Percentiles rank a stretch among this genome's conserved stretches.
These are phyloP conservation scores for Cylindrotheca closterium DNA, from an alignment of 108 stramenopile genomes.

Conservation along the genomic window DNA sequence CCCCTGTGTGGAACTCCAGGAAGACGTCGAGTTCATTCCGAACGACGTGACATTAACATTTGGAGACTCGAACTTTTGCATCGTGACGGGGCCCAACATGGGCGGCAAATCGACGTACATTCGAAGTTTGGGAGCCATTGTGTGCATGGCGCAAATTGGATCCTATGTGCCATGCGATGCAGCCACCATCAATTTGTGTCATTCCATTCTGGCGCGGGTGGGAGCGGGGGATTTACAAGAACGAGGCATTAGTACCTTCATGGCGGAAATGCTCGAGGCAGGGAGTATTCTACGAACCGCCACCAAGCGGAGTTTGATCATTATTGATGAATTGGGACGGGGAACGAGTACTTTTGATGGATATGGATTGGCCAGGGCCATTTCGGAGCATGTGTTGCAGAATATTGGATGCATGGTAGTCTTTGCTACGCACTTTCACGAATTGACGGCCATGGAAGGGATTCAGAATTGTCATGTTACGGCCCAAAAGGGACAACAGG, in stretches of 20 bases:
- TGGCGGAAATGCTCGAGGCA: conserved; percentile 99
- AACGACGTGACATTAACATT: conserved; percentile 86
- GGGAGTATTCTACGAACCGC: conserved; percentile 87
- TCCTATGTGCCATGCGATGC: conserved; percentile 81
- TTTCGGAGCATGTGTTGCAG: conserved; percentile 87
- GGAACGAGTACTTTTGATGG: conserved; percentile 98
- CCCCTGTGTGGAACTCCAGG: conserved; percentile 95
- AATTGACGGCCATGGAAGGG: conserved; percentile 74
- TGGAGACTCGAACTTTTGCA: conserved; percentile 67
- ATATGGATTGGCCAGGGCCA: conserved; percentile 95
- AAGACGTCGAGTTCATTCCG: conserved; percentile 90
- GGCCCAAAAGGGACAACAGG: conserved; percentile 68
- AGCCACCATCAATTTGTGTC: conserved; percentile 89
- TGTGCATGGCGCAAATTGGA: conserved; percentile 96
- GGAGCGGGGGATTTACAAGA: conserved; percentile 96
- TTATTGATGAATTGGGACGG: conserved; percentile 99
- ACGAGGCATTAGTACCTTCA: conserved; percentile 96
- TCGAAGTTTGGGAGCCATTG: conserved; percentile 89
- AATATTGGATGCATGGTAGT: conserved; percentile 82
- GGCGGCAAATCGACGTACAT: conserved; percentile 90
- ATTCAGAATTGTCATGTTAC: conserved; percentile 94
- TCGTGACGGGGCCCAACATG: conserved; percentile 99
- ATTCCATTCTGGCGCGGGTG: conserved; percentile 90
- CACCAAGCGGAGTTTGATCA: conserved; percentile 88
- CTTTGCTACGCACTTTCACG: conserved; percentile 99